Percentiles rank a stretch among this genome's conserved stretches.
phyloP scores from a whole-genome alignment of 768 basidiomycete genomes.

The Cyclocybe aegerita region DNA sequence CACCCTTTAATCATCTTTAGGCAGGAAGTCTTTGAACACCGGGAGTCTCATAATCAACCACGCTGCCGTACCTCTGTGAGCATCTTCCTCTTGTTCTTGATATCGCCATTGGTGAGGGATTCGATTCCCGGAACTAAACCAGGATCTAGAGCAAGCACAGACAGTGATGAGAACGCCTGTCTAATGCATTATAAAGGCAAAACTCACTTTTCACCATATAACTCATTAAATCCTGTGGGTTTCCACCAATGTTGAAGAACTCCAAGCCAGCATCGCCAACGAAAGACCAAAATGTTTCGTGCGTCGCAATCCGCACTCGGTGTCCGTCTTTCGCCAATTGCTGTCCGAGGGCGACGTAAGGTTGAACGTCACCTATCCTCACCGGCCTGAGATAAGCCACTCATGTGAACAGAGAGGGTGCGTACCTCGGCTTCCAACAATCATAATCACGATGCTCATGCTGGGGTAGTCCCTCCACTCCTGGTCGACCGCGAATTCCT shows the following conservation, averaged over 20 bases:
- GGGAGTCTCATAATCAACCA: conserved; percentile 22
- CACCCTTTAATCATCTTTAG: conserved; percentile 59
- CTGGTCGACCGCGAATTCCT: conserved; percentile 49
- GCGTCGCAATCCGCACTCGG: conserved; percentile 59
- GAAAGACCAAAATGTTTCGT: conserved; percentile 54
- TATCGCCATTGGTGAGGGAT: conserved; percentile 57
- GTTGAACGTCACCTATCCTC: conserved; percentile 57
- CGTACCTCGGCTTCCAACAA: conserved; percentile 64
- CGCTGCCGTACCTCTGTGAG: conserved; percentile 20
- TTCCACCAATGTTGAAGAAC: conserved; percentile 57
- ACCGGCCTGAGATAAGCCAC: too few species aligned
- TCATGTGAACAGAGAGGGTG: too few species aligned
- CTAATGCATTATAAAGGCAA: background rate
- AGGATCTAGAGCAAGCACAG: conserved; percentile 39
- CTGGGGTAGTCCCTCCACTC: conserved; percentile 35
- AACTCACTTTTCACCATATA: conserved; percentile 66
- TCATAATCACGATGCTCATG: conserved; percentile 64
- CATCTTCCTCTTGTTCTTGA: conserved; percentile 54
- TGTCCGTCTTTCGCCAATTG: conserved; percentile 46
- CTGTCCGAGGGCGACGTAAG: conserved; percentile 56
- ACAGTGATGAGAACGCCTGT: background rate
- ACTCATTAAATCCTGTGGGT: conserved; percentile 62
- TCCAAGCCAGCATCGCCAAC: conserved; percentile 49
- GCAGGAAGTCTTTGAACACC: background rate
- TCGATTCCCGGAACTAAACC: conserved; percentile 57